Percentiles rank a stretch among this genome's conserved stretches.
phyloP scores from a whole-genome alignment of 305 asterid species.

The Withania somnifera region DNA sequence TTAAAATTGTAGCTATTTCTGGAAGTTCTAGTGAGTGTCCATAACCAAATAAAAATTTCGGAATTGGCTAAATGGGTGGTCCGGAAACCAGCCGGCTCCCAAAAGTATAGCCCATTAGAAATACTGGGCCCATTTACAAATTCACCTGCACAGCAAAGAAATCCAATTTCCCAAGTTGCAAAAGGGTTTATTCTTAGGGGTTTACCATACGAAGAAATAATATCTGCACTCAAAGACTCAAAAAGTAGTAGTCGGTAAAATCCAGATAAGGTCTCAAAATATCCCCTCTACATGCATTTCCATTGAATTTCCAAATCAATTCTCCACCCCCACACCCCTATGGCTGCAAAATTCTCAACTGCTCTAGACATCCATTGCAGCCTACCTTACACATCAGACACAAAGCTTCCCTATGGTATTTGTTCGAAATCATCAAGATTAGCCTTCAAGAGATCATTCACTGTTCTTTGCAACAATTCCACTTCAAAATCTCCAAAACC shows the following conservation, averaged over 20 bases:
- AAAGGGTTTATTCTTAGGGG: background rate
- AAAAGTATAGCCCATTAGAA: no score
- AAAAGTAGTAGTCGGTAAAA: no score
- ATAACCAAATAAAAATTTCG: no score
- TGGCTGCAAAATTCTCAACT: slow-evolving; percentile 34
- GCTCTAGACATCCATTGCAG: slow-evolving; percentile 19
- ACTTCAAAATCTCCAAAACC: slow-evolving; percentile 29
- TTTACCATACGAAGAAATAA: background rate
- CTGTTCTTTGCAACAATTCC: slow-evolving; percentile 40
- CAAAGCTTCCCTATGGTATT: slow-evolving; percentile 27
- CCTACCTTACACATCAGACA: slow-evolving; percentile 22
- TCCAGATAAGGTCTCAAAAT: slow-evolving; percentile 19
- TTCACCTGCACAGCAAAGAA: no score
- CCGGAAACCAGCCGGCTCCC: no score
- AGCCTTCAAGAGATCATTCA: slow-evolving; percentile 26
- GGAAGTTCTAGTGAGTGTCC: no score
- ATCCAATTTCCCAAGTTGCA: background rate
- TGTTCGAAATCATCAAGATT: slow-evolving; percentile 18
- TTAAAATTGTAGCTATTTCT: no score
- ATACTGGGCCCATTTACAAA: no score
- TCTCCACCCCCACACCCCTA: background rate
- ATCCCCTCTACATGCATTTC: background rate
- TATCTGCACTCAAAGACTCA: no score
- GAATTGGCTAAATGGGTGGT: no score
- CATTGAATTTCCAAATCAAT: background rate